Conservation (phyloP, 495 filamentous ascomycete genomes). For the Aspergillus heteromorphus region DNA sequence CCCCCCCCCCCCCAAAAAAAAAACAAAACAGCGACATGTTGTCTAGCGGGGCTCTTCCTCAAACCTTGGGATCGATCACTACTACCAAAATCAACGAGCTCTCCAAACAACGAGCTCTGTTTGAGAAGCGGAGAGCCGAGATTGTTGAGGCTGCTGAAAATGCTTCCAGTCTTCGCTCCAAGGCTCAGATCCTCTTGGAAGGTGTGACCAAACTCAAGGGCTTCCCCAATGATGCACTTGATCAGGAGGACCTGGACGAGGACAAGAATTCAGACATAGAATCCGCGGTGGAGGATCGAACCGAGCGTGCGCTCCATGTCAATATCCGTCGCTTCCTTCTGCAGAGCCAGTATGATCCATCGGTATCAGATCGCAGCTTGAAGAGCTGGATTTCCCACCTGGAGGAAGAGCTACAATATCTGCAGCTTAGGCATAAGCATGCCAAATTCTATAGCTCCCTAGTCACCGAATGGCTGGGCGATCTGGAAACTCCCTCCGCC, state of each 20-base stretch:
- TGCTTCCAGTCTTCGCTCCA: constrained; percentile 23
- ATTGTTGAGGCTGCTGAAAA: constrained; percentile 25
- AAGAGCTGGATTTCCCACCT: constrained; percentile 44
- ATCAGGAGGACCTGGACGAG: constrained; percentile 31
- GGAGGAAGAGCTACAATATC: constrained; percentile 41
- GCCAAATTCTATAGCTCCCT: constrained; percentile 56
- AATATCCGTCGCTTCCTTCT: constrained; percentile 49
- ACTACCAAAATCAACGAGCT: constrained; percentile 58
- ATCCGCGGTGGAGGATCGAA: constrained; percentile 7
- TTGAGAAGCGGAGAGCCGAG: constrained; percentile 35
- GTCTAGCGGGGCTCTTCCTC: constrained; percentile 42
- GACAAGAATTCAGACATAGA: constrained; percentile 11
- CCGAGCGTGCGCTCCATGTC: constrained; percentile 22
- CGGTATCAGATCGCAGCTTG: constrained; percentile 43
- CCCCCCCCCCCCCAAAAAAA: background rate
- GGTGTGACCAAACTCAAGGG: constrained; percentile 37
- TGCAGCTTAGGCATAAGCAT: constrained; percentile 55
- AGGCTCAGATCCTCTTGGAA: constrained; percentile 30
- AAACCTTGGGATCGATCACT: constrained; percentile 62
- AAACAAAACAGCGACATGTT: constrained; percentile 18
- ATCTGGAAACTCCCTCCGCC: constrained; percentile 21
- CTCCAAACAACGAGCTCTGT: constrained; percentile 52
- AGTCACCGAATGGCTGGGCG: constrained; percentile 57
- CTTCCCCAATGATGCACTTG: constrained; percentile 30
- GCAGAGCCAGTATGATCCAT: constrained; percentile 53